A percentile compares a stretch with the other conserved stretches of the same genome.
These are phyloP conservation scores for Ophiocordyceps camponoti-leonardi DNA, from an alignment of 2,329 filamentous ascomycete genomes.

Conservation along the genomic window DNA sequence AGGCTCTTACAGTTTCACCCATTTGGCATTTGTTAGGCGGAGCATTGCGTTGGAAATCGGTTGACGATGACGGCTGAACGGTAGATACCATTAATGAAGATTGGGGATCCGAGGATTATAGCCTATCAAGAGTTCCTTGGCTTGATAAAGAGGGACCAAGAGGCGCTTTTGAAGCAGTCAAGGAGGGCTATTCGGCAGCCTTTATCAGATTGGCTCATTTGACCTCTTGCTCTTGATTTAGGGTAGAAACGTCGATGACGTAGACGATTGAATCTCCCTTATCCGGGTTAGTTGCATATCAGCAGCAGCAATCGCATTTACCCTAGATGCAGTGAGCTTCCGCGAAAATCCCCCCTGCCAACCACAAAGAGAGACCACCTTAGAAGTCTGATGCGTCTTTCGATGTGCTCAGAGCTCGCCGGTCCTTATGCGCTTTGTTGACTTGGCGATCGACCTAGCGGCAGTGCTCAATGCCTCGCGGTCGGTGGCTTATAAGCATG, in stretches of 20 bases:
- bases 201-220: too few species aligned
- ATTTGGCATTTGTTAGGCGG: too few species aligned
- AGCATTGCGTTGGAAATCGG: too few species aligned
- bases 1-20: too few species aligned
- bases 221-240: too few species aligned
- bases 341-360: not conserved
- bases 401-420: slow-evolving; percentile 6
- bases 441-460: slow-evolving; percentile 50
- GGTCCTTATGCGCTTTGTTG: slow-evolving; percentile 40
- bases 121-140: too few species aligned
- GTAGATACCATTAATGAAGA: too few species aligned
- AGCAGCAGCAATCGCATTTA: not conserved
- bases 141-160: too few species aligned
- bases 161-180: too few species aligned
- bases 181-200: too few species aligned
- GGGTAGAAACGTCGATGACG: not conserved
- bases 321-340: not conserved
- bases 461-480: slow-evolving; percentile 54
- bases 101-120: too few species aligned
- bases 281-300: not conserved
- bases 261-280: not conserved
- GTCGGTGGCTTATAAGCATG: slow-evolving; percentile 45
- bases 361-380: not conserved
- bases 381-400: slow-evolving; percentile 7
- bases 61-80: too few species aligned